Evolutionary conservation across 108 stramenopile species (phyloP).

Genomic region (Schizochytrium sp.): DNA sequence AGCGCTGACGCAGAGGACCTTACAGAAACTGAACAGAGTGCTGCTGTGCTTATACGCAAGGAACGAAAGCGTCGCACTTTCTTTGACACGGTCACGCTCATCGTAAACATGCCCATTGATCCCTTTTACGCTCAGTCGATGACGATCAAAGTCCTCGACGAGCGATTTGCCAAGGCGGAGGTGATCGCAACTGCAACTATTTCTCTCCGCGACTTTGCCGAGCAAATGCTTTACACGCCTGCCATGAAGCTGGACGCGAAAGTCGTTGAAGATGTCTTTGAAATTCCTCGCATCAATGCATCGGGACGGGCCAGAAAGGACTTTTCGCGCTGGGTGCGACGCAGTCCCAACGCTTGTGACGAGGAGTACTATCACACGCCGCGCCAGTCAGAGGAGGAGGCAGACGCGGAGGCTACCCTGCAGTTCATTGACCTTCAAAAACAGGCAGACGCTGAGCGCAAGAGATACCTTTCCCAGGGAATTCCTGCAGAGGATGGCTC

Average conservation of each 20-base stretch:
- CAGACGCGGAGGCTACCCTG: background rate
- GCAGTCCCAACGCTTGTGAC: background rate
- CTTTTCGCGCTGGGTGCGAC: background rate
- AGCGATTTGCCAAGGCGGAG: background rate
- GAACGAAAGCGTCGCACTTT: background rate
- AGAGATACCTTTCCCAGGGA: too few relatives aligned
- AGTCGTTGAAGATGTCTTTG: background rate
- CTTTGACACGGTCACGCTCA: background rate
- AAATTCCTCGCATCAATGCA: background rate
- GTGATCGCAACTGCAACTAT: background rate
- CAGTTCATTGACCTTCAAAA: background rate
- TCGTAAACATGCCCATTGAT: slow-evolving; percentile 4
- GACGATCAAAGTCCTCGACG: background rate
- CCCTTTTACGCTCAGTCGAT: background rate
- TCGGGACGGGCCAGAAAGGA: background rate
- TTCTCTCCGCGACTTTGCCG: background rate
- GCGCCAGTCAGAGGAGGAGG: background rate
- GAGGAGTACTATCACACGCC: background rate
- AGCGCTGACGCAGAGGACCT: background rate
- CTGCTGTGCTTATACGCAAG: background rate
- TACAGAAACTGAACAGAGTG: background rate
- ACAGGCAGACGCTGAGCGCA: too few relatives aligned
- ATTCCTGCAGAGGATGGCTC: too few relatives aligned
- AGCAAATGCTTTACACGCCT: background rate
- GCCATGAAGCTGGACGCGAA: background rate